Conservation (phyloP, 2,329 filamentous ascomycete genomes). For the Colletotrichum costaricense region DNA sequence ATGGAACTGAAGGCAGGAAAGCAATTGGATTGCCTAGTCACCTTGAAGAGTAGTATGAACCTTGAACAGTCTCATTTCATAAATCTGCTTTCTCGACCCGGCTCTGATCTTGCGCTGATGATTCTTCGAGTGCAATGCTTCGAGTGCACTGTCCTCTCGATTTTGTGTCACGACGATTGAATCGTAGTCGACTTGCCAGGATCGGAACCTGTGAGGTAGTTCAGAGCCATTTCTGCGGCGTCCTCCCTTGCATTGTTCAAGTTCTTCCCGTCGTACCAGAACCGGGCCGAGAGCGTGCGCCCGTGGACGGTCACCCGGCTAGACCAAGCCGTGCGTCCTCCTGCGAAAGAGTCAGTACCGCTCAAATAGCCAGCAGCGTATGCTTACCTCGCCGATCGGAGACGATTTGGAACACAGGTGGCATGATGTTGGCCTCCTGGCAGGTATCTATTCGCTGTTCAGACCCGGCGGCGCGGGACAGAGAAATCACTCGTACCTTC, state of each 20-base stretch:
- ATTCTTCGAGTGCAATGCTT: no score
- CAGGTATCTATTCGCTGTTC: constrained; percentile 63
- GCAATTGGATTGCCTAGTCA: no score
- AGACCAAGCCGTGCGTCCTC: constrained; percentile 91
- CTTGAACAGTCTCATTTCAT: no score
- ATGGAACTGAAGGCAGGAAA: no score
- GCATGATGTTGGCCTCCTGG: constrained; percentile 60
- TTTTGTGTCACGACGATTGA: not conserved
- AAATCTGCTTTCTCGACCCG: no score
- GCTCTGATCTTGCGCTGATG: no score
- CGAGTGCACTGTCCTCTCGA: no score
- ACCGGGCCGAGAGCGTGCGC: constrained; percentile 75
- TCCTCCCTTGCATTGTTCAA: constrained; percentile 90
- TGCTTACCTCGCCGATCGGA: constrained; percentile 78
- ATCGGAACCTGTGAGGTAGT: constrained; percentile 60
- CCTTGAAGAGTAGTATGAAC: no score
- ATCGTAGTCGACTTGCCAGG: constrained; percentile 49
- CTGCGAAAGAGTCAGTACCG: constrained; percentile 54
- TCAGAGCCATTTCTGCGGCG: constrained; percentile 84
- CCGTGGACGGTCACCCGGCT: constrained; percentile 80
- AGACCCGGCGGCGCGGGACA: not conserved
- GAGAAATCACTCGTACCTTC: not conserved
- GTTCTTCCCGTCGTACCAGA: constrained; percentile 91
- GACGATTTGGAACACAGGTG: constrained; percentile 75
- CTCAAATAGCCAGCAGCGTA: not conserved